Percentiles rank a stretch among this genome's conserved stretches.
phyloP scores from a whole-genome alignment of 441 rosid genomes.

The Erodium chrysanthum region DNA sequence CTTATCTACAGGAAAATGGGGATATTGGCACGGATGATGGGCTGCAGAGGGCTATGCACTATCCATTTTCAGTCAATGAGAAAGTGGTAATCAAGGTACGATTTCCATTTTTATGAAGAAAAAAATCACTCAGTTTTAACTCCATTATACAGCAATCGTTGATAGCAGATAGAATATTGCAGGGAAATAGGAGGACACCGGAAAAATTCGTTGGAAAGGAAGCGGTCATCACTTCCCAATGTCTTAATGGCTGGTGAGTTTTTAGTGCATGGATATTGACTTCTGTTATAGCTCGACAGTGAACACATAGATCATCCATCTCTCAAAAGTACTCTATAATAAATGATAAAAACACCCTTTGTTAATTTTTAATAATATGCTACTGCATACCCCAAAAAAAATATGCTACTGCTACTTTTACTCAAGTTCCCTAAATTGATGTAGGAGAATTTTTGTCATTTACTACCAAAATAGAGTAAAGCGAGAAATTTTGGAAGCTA shows the following conservation, averaged over 20 bases:
- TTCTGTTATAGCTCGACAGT: background rate
- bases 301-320: background rate
- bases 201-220: conserved; percentile 93
- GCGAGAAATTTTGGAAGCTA: no score
- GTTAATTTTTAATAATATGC: no score
- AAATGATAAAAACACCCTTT: no score
- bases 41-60: conserved; percentile 61
- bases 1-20: conserved; percentile 58
- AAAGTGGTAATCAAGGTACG: conserved; percentile 82
- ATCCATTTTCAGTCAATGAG: conserved; percentile 85
- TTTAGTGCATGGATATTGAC: background rate
- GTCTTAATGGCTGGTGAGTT: conserved; percentile 96
- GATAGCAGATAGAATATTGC: conserved; percentile 22
- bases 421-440: no score
- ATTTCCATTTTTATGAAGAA: conserved; percentile 2
- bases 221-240: conserved; percentile 86
- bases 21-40: conserved; percentile 51
- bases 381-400: no score
- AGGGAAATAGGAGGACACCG: conserved; percentile 91
- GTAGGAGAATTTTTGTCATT: no score
- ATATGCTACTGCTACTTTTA: no score
- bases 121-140: conserved; percentile 4
- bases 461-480: no score
- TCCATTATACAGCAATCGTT: conserved; percentile 14
- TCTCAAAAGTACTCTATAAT: no score